phyloP scores from a whole-genome alignment of 2,329 filamentous ascomycete species.

The Phialophora chinensis region DNA sequence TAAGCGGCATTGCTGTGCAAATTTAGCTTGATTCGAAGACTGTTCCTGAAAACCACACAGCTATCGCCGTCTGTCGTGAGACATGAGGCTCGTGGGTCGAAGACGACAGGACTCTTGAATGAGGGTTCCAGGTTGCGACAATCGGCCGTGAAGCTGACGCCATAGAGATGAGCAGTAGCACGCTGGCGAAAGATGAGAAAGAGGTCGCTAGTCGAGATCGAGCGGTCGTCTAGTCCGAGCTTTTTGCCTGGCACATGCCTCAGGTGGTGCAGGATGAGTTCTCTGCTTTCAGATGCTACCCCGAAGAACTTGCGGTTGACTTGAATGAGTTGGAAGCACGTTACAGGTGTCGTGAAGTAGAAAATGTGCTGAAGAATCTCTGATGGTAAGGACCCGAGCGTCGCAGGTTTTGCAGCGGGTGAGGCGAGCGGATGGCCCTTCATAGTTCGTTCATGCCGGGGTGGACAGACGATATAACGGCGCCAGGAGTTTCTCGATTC shows the following conservation, averaged over 20 bases:
- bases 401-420: background rate
- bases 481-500: background rate
- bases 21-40: conserved; percentile 43
- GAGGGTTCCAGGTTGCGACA: conserved; percentile 40
- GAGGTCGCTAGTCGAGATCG: conserved; percentile 38
- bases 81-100: conserved; percentile 46
- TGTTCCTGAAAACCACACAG: conserved; percentile 44
- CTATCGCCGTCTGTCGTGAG: conserved; percentile 35
- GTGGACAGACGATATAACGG: background rate
- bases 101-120: conserved; percentile 37
- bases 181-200: conserved; percentile 44
- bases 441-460: background rate
- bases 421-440: background rate
- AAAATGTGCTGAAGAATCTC: conserved; percentile 51
- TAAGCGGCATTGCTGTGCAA: conserved; percentile 6
- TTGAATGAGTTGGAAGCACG: conserved; percentile 48
- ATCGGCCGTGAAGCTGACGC: conserved; percentile 45
- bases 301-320: conserved; percentile 46
- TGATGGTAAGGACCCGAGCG: conserved; percentile 41
- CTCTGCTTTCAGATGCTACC: conserved; percentile 45
- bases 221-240: conserved; percentile 33
- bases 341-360: conserved; percentile 43
- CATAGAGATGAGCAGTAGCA: conserved; percentile 45
- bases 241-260: conserved; percentile 44
- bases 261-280: conserved; percentile 48